Conservation (phyloP, 140 eudicot genomes). For the Flaveria floridana region DNA sequence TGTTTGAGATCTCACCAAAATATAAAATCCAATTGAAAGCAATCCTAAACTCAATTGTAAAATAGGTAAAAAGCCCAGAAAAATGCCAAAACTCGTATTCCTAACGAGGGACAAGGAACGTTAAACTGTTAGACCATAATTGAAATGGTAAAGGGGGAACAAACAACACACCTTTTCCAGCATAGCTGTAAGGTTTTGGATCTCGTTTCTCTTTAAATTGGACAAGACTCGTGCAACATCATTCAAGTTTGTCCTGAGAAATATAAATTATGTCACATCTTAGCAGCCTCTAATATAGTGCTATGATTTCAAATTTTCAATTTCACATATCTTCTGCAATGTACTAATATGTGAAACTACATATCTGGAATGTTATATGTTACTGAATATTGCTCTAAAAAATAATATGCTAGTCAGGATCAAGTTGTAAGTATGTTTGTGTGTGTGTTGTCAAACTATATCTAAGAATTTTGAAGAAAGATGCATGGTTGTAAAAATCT, state of each 20-base stretch:
- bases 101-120: too few relatives aligned
- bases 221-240: slow-evolving; percentile 43
- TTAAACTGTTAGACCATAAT: neutral
- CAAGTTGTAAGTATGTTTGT: neutral
- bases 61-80: too few relatives aligned
- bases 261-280: neutral
- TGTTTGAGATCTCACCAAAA: too few relatives aligned
- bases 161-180: slow-evolving; percentile 50
- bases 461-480: too few relatives aligned
- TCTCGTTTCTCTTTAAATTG: slow-evolving; percentile 52
- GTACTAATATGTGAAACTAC: neutral
- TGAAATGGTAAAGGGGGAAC: neutral
- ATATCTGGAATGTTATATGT: neutral
- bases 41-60: too few relatives aligned
- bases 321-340: neutral
- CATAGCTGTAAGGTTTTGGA: slow-evolving; percentile 44
- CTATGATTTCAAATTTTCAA: neutral
- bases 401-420: neutral
- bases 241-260: slow-evolving; percentile 62
- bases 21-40: too few relatives aligned
- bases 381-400: neutral
- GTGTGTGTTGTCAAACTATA: neutral
- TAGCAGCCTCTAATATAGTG: slow-evolving; percentile 10
- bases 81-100: too few relatives aligned
- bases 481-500: too few relatives aligned